These are phyloP conservation scores for Cochlearia excelsa DNA, from an alignment of 345 rosid genomes.

Conservation along the genomic window DNA sequence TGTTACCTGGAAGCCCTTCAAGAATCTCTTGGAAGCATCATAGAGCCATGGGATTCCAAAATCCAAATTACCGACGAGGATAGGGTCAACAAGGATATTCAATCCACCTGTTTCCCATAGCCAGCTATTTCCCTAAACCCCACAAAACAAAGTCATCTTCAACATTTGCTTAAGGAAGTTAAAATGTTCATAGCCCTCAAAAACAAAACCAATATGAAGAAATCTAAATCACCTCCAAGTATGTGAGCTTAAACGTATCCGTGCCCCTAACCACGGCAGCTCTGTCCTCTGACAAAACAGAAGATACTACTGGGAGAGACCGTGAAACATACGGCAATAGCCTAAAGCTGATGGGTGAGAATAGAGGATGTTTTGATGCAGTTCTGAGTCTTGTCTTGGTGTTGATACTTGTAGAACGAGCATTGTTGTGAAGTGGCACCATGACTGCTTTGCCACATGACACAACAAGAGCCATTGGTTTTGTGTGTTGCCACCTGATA, in stretches of 20 bases:
- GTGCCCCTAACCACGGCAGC: constrained; percentile 48
- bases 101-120: constrained; percentile 75
- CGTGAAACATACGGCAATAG: not conserved
- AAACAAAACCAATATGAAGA: not conserved
- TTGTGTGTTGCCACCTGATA: constrained; percentile 14
- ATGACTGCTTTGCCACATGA: constrained; percentile 25
- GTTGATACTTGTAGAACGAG: constrained; percentile 31
- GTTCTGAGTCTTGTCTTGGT: constrained; percentile 21
- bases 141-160: constrained; percentile 6
- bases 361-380: constrained; percentile 23
- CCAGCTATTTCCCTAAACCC: constrained; percentile 80
- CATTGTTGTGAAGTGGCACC: constrained; percentile 21
- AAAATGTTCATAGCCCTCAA: constrained; percentile 7
- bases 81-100: constrained; percentile 74
- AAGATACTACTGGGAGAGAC: constrained; percentile 40
- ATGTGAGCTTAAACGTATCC: constrained; percentile 62
- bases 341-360: constrained; percentile 35
- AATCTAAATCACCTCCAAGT: constrained; percentile 61
- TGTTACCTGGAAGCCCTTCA: constrained; percentile 65
- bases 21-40: constrained; percentile 79
- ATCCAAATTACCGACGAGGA: constrained; percentile 85
- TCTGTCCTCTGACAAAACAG: constrained; percentile 63
- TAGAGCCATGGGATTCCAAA: constrained; percentile 92
- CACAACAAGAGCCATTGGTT: constrained; percentile 26
- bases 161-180: constrained; percentile 2